Percentiles rank a stretch among this genome's conserved stretches.
phyloP scores from a whole-genome alignment of 2,329 filamentous ascomycete genomes.

The Fusarium drepaniforme region DNA sequence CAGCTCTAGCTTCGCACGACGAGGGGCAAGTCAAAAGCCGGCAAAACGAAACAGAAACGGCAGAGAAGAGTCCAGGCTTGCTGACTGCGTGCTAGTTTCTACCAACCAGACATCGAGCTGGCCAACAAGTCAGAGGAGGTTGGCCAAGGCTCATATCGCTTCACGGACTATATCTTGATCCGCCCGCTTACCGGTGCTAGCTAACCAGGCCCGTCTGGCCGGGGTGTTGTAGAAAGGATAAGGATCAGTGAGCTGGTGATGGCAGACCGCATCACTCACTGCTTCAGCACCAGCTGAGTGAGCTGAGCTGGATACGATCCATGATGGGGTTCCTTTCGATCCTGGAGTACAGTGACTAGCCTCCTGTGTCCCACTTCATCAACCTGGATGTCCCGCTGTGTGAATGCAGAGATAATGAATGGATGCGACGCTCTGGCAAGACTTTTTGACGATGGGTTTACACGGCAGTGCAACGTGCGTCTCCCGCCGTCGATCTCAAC shows the following conservation, averaged over 20 bases:
- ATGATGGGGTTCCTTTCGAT: background rate
- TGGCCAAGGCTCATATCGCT: background rate
- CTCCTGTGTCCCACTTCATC: background rate
- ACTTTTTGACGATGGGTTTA: conserved; percentile 8
- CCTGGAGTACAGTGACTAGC: background rate
- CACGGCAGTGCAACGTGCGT: conserved; percentile 5
- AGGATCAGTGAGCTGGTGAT: background rate
- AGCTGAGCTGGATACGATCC: background rate
- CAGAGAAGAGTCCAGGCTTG: conserved; percentile 27
- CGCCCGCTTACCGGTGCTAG: background rate
- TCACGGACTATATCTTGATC: background rate
- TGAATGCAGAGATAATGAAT: background rate
- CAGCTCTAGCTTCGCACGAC: conserved; percentile 11
- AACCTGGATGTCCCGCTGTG: background rate
- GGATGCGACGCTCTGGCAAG: conserved; percentile 8
- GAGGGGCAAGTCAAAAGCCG: conserved; percentile 13
- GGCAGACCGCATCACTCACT: background rate
- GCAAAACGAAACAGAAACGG: conserved; percentile 8
- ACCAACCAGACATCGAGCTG: background rate
- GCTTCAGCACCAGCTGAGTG: background rate
- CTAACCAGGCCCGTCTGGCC: background rate
- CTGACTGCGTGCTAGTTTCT: conserved; percentile 25
- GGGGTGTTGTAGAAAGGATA: background rate
- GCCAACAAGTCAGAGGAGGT: background rate
- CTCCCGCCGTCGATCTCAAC: conserved; percentile 8